Conservation (phyloP, 1,284 basidiomycete species). For the Ceratorhiza oryzae-sativae region DNA sequence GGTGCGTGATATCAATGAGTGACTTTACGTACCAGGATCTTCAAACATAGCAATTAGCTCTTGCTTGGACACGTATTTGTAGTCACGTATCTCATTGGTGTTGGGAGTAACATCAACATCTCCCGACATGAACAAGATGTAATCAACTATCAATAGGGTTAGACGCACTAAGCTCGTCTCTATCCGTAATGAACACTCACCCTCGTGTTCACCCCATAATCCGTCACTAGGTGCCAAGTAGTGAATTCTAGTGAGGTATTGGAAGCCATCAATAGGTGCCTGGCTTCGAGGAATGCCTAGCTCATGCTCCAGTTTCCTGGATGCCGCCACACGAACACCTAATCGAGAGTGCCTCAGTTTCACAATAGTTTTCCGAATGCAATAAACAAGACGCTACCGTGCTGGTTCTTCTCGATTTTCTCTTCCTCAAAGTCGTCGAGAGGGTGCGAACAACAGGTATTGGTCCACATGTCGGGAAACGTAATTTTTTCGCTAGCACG, state of each 20-base stretch:
- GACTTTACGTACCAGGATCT: constrained; percentile 65
- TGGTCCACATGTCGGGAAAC: constrained; percentile 99
- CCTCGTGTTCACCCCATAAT: constrained; percentile 98
- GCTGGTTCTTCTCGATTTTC: constrained; percentile 79
- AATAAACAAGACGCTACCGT: constrained; percentile 56
- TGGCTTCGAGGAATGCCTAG: constrained; percentile 87
- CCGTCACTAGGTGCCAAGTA: constrained; percentile 95
- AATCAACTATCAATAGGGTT: constrained; percentile 78
- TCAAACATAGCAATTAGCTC: constrained; percentile 93
- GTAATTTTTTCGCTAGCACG: constrained; percentile 98
- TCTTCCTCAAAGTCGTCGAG: constrained; percentile 88
- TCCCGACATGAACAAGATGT: constrained; percentile 94
- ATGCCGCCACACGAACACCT: constrained; percentile 84
- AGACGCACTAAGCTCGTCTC: background rate
- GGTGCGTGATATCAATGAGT: background rate
- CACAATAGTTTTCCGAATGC: background rate
- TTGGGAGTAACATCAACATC: constrained; percentile 89
- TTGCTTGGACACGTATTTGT: constrained; percentile 89
- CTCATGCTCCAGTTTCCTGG: constrained; percentile 96
- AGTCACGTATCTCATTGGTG: constrained; percentile 89
- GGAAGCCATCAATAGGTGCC: constrained; percentile 85
- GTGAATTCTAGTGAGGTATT: constrained; percentile 96
- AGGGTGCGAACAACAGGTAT: constrained; percentile 99
- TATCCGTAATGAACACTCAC: constrained; percentile 57
- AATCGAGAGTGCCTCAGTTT: background rate